Conservation (phyloP, 2,329 filamentous ascomycete genomes). For the Fusarium chuoi region DNA sequence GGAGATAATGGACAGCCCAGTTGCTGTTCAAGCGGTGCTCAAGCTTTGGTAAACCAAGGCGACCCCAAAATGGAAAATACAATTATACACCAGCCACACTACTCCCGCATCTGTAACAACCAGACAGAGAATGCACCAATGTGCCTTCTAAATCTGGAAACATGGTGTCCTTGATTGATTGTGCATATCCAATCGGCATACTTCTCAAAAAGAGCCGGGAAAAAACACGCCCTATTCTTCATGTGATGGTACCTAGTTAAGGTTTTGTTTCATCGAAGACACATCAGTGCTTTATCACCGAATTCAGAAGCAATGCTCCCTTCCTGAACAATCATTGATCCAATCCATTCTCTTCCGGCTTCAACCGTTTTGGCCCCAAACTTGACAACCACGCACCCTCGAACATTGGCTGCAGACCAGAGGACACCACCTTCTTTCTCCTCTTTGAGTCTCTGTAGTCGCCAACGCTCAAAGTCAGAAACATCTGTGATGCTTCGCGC, state of each 20-base stretch:
- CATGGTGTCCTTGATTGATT: neutral
- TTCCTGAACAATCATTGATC: slow-evolving; percentile 77
- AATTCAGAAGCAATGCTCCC: slow-evolving; percentile 77
- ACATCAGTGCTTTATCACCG: slow-evolving; percentile 84
- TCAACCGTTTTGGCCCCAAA: slow-evolving; percentile 87
- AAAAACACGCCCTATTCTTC: neutral
- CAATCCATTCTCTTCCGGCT: slow-evolving; percentile 82
- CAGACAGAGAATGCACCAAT: neutral
- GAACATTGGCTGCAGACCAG: slow-evolving; percentile 84
- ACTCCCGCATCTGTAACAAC: neutral
- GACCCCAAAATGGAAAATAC: neutral
- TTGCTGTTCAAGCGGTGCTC: slow-evolving; percentile 5
- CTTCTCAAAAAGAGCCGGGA: neutral
- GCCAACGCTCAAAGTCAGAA: slow-evolving; percentile 63
- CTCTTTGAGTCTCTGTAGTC: slow-evolving; percentile 62
- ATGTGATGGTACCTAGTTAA: neutral
- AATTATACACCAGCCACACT: neutral
- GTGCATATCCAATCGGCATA: neutral
- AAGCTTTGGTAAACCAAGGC: slow-evolving; percentile 10
- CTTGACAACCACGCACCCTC: slow-evolving; percentile 90
- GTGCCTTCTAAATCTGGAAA: neutral
- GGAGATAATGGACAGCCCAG: neutral
- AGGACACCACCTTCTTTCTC: slow-evolving; percentile 72
- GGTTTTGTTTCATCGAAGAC: slow-evolving; percentile 62
- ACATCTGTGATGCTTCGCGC: slow-evolving; percentile 49